These are phyloP conservation scores for Globisporangium heterothallicum DNA, from an alignment of 352 stramenopile species.

Conservation along the genomic window DNA sequence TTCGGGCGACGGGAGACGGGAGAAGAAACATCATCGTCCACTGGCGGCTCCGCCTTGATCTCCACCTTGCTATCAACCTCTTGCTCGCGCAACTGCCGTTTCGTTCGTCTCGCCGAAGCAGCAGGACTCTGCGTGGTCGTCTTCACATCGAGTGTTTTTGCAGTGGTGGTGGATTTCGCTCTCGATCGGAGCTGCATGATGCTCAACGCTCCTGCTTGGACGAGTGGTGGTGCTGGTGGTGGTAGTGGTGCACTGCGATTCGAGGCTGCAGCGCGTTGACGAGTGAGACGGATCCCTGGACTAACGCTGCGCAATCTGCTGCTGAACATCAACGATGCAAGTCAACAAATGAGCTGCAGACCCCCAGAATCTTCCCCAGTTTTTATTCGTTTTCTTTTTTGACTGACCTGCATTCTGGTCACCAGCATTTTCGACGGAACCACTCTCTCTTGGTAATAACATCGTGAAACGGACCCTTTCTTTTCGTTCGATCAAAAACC, in stretches of 20 bases:
- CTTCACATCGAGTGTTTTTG: not conserved
- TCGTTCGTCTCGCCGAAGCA: not conserved
- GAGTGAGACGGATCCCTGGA: not conserved
- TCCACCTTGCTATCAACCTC: no score
- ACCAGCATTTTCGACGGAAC: no score
- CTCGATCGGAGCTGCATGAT: conserved; percentile 6
- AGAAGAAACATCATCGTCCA: not conserved
- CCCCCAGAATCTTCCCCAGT: no score
- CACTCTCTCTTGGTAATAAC: no score
- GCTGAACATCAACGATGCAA: not conserved
- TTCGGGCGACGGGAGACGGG: not conserved
- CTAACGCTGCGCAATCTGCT: not conserved
- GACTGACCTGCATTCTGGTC: no score
- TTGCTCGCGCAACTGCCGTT: no score
- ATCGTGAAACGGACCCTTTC: no score
- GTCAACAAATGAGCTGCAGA: not conserved
- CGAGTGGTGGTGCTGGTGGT: not conserved
- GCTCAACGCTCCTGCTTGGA: not conserved
- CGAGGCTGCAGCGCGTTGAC: not conserved
- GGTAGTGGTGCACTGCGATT: not conserved
- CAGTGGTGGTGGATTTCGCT: not conserved
- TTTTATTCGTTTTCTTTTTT: no score
- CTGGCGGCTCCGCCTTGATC: not conserved
- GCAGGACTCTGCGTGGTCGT: no score
- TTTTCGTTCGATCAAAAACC: no score